These are phyloP conservation scores for Cercospora canescens DNA, from an alignment of 2,329 filamentous ascomycete genomes.

Conservation along the genomic window DNA sequence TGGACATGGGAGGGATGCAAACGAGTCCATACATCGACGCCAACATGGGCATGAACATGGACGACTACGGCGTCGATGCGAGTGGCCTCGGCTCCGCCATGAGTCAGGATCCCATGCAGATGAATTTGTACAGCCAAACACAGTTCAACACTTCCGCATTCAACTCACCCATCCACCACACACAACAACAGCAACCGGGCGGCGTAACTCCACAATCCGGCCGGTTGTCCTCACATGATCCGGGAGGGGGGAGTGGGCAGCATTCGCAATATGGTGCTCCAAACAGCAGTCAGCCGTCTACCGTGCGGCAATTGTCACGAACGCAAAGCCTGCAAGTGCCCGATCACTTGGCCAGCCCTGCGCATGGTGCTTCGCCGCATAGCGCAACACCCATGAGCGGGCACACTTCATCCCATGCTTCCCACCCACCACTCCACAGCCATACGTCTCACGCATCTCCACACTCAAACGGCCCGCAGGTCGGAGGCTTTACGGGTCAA, in stretches of 20 bases:
- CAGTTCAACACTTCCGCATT: slow-evolving; percentile 43
- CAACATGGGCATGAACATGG: slow-evolving; percentile 43
- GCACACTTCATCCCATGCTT: slow-evolving; percentile 2
- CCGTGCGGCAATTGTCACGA: slow-evolving; percentile 28
- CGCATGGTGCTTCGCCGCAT: slow-evolving; percentile 22
- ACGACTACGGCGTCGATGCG: slow-evolving; percentile 40
- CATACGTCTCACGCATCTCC: background rate
- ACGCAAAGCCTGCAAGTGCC: slow-evolving; percentile 29
- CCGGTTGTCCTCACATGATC: slow-evolving; percentile 33
- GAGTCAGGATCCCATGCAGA: slow-evolving; percentile 27
- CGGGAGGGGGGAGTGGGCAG: slow-evolving; percentile 26
- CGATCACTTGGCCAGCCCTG: slow-evolving; percentile 26
- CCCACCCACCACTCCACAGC: slow-evolving; percentile 2
- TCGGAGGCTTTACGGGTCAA: slow-evolving; percentile 28
- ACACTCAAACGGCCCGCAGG: background rate
- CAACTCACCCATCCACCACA: slow-evolving; percentile 41
- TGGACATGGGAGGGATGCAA: slow-evolving; percentile 45
- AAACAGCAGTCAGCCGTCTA: slow-evolving; percentile 16
- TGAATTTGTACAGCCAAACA: slow-evolving; percentile 41
- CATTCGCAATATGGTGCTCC: slow-evolving; percentile 31
- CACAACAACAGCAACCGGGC: slow-evolving; percentile 19
- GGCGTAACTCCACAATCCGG: slow-evolving; percentile 30
- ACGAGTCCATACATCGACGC: slow-evolving; percentile 43
- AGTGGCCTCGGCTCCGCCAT: slow-evolving; percentile 24
- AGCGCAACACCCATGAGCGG: slow-evolving; percentile 16